Base-by-base conservation (phyloP, 345 rosid genomes). In the Lepidium africanum region DNA sequence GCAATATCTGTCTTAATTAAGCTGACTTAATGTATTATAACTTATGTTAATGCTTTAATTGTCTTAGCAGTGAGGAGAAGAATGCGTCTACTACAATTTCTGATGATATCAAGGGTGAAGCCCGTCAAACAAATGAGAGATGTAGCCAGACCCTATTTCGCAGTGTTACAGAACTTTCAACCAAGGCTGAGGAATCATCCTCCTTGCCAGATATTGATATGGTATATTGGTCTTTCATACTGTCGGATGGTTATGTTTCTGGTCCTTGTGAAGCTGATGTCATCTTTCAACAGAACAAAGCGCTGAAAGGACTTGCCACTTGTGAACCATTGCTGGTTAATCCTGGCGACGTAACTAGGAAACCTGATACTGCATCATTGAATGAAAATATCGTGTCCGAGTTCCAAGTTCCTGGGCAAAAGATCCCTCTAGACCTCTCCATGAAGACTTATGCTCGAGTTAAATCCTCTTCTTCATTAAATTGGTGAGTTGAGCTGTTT, bases 361-460 rank as follows among this genome's bases (percentile, higher is more conserved):
- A 76, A 43, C 69, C 67, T 63, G 81, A 63, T 67, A 72, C 81
- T 52, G 69, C 81, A 71, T 51, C 76, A 10, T 54, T 74, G 21
- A 52, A 72, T 63, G 84, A 79, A 42, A 77, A 65, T 49, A 77
- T 86, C 50, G 48, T 80, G 54, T 81, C 82, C 35, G 92, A 91
- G 67, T 85, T 77, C 70, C 69, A 73, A 40, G 17, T 87, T 48
- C 56, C 84, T 59, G 86, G 93, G 64, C 72, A 62, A 70, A 86
- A 80, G 76, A 82, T 80, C 75, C 99, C 99, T 50, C 76, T 91
- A 40, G 99, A 94, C 77, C 81, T 89, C 67, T 87, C 97, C 72
- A 49, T 94, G 89, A 94, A 94, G 83, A 91, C 91, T 25, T 78
- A 60, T 67, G 75, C 84, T 76, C 81, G 83, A 36, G 72, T 94